Base-by-base conservation (phyloP, 768 basidiomycete species). In the Lanmaoa pseudosensibilis region DNA sequence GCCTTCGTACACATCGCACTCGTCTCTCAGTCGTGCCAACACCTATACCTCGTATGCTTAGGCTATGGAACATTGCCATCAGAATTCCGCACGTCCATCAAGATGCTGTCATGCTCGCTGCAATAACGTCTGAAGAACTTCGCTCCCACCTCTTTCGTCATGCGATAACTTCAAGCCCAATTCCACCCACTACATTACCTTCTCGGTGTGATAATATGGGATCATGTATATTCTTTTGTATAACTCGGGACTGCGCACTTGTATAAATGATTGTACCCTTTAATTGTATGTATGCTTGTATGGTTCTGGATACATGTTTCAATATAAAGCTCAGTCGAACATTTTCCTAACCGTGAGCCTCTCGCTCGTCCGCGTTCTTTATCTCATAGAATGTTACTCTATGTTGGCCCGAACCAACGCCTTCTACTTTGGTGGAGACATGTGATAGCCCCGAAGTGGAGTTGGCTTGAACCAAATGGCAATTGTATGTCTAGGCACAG, bases 161-260 rank as follows among this genome's bases (percentile, higher is more conserved):
- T 34, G 63, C 68, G 68, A 60, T 54, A 65, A 63, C 68, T 46
- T 57, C 59, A 48, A 59, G 43, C 37, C 34, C 54, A 15, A 45
- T 45, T 44, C 45, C 54, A 43, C n/a, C 48, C 40, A 9, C 37
- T 63, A 63, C 54, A 34, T 44, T 63, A 57, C 57, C 44, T 57
- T 58, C 55, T 55, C 34, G 12, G 43, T 68, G 56, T 65, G 54
- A 63, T 68, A 59, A 69, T 69, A 63, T 65, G 63, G 63, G 25
- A 63, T 63, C 58, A 63, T 69, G 67, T 69, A 70, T 59, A 70
- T 70, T 68, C 67, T 65, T 63, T 70, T 69, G 63, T 63, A 65
- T 69, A 70, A 55, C 13, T 39, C 32, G 43, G 60, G 36, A 55
- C 59, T 55, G 21, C 47, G 40, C 60, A 48, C 57, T 57, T 70